Conservation (phyloP, 2,329 filamentous ascomycete species). For the Fusarium fujikuroi region DNA sequence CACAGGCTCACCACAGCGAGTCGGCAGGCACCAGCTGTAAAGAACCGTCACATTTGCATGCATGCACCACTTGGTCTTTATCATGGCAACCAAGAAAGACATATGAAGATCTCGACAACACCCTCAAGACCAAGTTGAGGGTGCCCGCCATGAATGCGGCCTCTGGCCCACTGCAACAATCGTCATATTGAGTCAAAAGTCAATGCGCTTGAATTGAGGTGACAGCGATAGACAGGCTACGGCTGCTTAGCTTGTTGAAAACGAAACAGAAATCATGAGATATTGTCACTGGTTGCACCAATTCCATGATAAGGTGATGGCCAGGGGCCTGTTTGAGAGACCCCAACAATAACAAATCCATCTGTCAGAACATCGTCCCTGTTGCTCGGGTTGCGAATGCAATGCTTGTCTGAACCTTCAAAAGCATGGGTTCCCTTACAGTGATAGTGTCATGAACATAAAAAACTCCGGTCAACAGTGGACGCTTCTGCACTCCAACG, state of each 20-base stretch:
- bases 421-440: constrained; percentile 34
- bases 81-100: constrained; percentile 24
- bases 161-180: constrained; percentile 22
- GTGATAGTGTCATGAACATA: constrained; percentile 12
- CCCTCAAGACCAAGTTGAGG: not conserved
- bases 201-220: constrained; percentile 1
- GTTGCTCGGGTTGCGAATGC: constrained; percentile 26
- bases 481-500: constrained; percentile 40
- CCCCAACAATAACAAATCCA: constrained; percentile 20
- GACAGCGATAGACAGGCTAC: not conserved
- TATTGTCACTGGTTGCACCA: constrained; percentile 16
- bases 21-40: constrained; percentile 32
- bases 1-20: constrained; percentile 39
- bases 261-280: constrained; percentile 36
- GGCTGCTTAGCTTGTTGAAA: constrained; percentile 5
- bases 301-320: constrained; percentile 11
- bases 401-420: constrained; percentile 30
- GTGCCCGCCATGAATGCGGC: constrained; percentile 26
- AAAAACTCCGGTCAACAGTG: constrained; percentile 9
- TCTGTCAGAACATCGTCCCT: constrained; percentile 3
- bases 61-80: constrained; percentile 15
- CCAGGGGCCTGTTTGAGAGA: constrained; percentile 19
- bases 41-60: constrained; percentile 24
- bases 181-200: constrained; percentile 26
- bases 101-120: not conserved